A percentile compares a stretch with the other conserved stretches of the same genome.
Evolutionary conservation across 2,329 filamentous ascomycete genomes (phyloP).

Genomic region (Fusarium tjaetaba): DNA sequence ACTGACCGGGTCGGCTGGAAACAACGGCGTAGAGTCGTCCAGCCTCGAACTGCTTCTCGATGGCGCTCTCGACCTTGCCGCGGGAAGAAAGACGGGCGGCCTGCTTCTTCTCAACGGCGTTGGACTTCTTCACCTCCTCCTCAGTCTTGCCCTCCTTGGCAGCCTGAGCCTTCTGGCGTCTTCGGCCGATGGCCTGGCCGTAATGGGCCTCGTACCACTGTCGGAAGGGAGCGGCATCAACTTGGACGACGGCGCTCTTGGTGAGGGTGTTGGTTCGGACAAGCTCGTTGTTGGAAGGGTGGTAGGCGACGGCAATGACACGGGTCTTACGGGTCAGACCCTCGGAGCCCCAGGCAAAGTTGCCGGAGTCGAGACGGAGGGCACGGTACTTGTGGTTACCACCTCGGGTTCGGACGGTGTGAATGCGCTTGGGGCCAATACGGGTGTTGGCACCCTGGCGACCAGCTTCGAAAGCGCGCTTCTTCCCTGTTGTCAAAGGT

Average conservation of each 20-base stretch:
- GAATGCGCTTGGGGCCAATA: slow-evolving; percentile 96
- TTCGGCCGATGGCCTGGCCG: slow-evolving; percentile 87
- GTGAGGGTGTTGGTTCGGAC: slow-evolving; percentile 99
- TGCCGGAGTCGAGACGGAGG: slow-evolving; percentile 97
- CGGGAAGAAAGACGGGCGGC: slow-evolving; percentile 80
- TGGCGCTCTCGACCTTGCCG: slow-evolving; percentile 91
- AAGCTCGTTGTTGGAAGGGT: slow-evolving; percentile 99
- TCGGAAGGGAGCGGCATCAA: slow-evolving; percentile 98
- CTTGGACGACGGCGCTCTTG: slow-evolving; percentile 97
- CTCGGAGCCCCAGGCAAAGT: slow-evolving; percentile 99
- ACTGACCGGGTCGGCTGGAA: slow-evolving; percentile 94
- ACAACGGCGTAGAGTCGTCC: slow-evolving; percentile 96
- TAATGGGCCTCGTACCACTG: slow-evolving; percentile 99
- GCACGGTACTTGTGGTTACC: slow-evolving; percentile 99
- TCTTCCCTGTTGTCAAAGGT: slow-evolving; percentile 84
- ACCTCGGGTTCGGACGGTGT: slow-evolving; percentile 95
- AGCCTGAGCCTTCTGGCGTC: slow-evolving; percentile 83
- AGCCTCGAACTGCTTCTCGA: slow-evolving; percentile 99
- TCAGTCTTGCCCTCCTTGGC: slow-evolving; percentile 68
- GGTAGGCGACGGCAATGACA: slow-evolving; percentile 98
- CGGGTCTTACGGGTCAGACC: slow-evolving; percentile 98
- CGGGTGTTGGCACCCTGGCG: slow-evolving; percentile 99
- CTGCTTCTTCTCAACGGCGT: slow-evolving; percentile 97
- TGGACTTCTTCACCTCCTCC: slow-evolving; percentile 90
- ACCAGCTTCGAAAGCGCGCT: slow-evolving; percentile 99